phyloP scores from a whole-genome alignment of 31 red algal genomes.

The Odonthalia washingtoniensis region DNA sequence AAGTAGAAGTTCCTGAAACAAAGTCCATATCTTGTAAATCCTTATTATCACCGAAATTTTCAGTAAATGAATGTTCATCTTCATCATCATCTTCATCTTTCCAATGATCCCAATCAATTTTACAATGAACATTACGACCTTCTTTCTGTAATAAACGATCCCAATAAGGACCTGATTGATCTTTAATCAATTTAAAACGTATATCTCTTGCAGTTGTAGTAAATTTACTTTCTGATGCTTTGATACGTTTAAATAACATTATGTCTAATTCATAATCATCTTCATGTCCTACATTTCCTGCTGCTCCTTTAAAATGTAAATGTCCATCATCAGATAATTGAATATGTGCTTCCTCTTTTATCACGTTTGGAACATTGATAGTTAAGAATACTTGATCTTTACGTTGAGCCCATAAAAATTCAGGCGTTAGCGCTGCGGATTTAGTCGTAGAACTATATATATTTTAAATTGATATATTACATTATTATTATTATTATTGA shows the following conservation, averaged over 20 bases:
- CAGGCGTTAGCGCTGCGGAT: slow-evolving; percentile 80
- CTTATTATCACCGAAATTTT: slow-evolving; percentile 71
- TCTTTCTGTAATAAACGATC: slow-evolving; percentile 82
- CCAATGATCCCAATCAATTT: slow-evolving; percentile 97
- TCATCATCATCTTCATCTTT: slow-evolving; percentile 95
- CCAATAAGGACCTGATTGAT: slow-evolving; percentile 90
- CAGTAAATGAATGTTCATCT: slow-evolving; percentile 89
- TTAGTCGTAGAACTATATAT: too few species aligned
- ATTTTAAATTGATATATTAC: too few species aligned
- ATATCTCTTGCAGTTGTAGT: slow-evolving; percentile 71
- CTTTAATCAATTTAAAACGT: slow-evolving; percentile 85
- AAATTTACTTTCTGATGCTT: slow-evolving; percentile 67
- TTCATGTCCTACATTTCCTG: slow-evolving; percentile 85
- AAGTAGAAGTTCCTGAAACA: slow-evolving; percentile 69
- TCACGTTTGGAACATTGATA: slow-evolving; percentile 90
- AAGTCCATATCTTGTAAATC: slow-evolving; percentile 86
- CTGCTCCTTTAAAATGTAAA: slow-evolving; percentile 83
- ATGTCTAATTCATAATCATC: slow-evolving; percentile 87
- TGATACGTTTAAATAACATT: slow-evolving; percentile 84
- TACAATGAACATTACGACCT: slow-evolving; percentile 92
- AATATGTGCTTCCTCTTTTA: slow-evolving; percentile 54
- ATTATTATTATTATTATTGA: too few species aligned
- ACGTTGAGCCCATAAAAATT: slow-evolving; percentile 96
- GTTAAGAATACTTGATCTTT: slow-evolving; percentile 94
- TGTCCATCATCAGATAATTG: slow-evolving; percentile 78